Evolutionary conservation across 2,329 filamentous ascomycete genomes (phyloP).

Genomic region (Dryadomyces quercus-mongolicae): DNA sequence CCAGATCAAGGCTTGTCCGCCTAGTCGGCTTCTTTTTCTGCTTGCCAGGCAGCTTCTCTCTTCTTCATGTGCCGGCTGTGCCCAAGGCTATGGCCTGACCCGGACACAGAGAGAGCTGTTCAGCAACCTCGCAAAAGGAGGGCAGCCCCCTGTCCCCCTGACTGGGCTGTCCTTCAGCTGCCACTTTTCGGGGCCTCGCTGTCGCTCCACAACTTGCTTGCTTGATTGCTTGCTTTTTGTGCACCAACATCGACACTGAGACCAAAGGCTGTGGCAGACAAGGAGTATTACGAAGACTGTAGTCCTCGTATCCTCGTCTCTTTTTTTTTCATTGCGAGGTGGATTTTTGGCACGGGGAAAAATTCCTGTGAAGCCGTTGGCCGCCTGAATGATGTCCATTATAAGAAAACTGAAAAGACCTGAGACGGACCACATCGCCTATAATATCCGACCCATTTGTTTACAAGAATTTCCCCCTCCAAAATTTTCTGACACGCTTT

Average conservation of each 20-base stretch:
- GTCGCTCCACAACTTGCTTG: background rate
- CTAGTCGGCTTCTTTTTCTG: too few relatives aligned
- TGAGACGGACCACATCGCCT: slow-evolving; percentile 34
- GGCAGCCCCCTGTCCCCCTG: background rate
- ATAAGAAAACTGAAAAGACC: slow-evolving; percentile 62
- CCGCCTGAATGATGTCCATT: slow-evolving; percentile 36
- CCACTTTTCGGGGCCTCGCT: slow-evolving; percentile 7
- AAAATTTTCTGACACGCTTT: background rate
- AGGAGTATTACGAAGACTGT: background rate
- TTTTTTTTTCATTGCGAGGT: slow-evolving; percentile 1
- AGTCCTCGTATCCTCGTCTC: background rate
- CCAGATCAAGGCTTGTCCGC: too few relatives aligned
- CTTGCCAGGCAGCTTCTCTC: background rate
- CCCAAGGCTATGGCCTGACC: slow-evolving; percentile 3
- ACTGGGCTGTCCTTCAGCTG: background rate
- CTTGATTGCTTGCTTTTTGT: slow-evolving; percentile 10
- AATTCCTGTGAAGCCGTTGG: slow-evolving; percentile 33
- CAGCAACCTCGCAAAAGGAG: background rate
- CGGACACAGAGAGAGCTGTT: slow-evolving; percentile 2
- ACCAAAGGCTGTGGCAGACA: slow-evolving; percentile 52
- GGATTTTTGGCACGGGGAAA: slow-evolving; percentile 5
- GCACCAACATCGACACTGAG: slow-evolving; percentile 42
- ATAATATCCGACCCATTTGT: background rate
- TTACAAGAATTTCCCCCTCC: background rate
- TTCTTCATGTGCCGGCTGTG: background rate